Conservation (phyloP, 192 early-diverging fungal species). For the Mortierella hygrophila region DNA sequence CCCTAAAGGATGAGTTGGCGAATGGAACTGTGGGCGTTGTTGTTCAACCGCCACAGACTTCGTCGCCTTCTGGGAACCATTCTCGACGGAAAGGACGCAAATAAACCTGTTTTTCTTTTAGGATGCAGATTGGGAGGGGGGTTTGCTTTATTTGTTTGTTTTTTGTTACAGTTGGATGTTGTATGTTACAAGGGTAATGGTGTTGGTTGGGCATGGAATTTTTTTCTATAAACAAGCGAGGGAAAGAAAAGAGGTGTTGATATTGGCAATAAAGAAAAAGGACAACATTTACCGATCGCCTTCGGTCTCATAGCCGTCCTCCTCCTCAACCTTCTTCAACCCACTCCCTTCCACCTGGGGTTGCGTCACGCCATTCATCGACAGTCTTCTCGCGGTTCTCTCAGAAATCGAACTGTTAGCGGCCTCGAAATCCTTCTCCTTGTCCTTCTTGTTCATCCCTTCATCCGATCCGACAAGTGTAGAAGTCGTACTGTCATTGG, state of each 20-base stretch:
- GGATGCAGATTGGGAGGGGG: not conserved
- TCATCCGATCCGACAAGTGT: constrained; percentile 30
- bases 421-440: not conserved
- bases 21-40: constrained; percentile 45
- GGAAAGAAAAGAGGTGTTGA: no score
- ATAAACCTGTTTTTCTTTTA: not conserved
- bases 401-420: not conserved
- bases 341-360: not conserved
- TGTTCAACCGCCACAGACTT: not conserved
- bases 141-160: not conserved
- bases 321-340: constrained; percentile 24
- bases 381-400: not conserved
- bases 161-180: not conserved
- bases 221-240: not conserved
- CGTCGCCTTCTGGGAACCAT: constrained; percentile 16
- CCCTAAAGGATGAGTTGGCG: constrained; percentile 57
- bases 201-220: not conserved
- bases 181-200: not conserved
- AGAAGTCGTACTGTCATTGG: constrained; percentile 21
- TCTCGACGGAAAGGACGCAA: constrained; percentile 50
- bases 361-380: not conserved
- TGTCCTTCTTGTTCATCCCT: not conserved
- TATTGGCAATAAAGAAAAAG: not conserved
- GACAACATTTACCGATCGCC: not conserved
- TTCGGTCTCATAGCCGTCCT: constrained; percentile 6